Evolutionary conservation across 2,329 filamentous ascomycete genomes (phyloP), one percentile per base, ranked within the genome.

Genomic region (Dothideomycetes sp.): DNA sequence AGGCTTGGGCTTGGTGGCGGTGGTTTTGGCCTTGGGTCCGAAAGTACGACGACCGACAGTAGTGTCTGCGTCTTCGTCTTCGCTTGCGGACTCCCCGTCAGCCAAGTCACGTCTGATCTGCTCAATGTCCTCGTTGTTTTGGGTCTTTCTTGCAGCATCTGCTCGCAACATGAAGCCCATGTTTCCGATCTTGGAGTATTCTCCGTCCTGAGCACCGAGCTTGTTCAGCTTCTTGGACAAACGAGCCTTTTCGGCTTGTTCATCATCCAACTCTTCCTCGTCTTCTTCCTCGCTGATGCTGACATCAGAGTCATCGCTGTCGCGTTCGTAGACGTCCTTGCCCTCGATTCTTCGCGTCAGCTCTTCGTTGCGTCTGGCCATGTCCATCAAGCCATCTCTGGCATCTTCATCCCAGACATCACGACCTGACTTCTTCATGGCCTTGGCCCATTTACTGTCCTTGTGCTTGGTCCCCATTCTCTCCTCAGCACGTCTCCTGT

Each of bases 121-220:
- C 39, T 61, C 58, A 23, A 65, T 53, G 7, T 85, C 75, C 42
- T 84, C 82, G 52, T 94, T 84, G 51, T 96, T 95, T 43, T 78
- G 74, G 47, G 81, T 76, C 60, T 81, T 87, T 53, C 78, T 78
- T 25, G 78, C 71, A 19, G 81, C 82, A 54, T 95, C 88, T 1
- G 87, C 85, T 50, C 82, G 86, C 53, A 82, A 78, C 91, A 98
- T 96, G 59, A 98, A 98, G 46, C 85, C 84, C 81, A 98, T 86
- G 37, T 75, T 74, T 61, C 84, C 78, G 5, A 98, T 65, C 51
- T 77, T 81, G 7, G 78, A 78, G 25, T 59, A 59, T 5, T 54
- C 58, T 5, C 45, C 36, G 17, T 45, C 47, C 10, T 55, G 53
- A 3, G 51, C 53, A 45, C 64, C 67, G 34, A 71, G 63, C 47